phyloP scores from a whole-genome alignment of 768 basidiomycete species.

The Pholiota molesta region DNA sequence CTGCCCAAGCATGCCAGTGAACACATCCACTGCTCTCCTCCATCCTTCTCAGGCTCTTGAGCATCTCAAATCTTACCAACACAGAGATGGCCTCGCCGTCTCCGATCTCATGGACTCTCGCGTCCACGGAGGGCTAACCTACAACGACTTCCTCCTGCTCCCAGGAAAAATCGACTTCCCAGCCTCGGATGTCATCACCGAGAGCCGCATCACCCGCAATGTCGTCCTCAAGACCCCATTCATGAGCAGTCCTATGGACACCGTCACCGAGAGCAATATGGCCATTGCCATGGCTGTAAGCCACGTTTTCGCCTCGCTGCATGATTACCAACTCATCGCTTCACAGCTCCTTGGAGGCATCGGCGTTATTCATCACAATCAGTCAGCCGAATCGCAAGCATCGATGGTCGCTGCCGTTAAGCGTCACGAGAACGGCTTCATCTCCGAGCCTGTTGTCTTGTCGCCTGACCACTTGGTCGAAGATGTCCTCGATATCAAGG shows the following conservation, averaged over 20 bases:
- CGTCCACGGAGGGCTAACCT: slow-evolving; percentile 90
- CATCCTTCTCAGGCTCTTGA: slow-evolving; percentile 74
- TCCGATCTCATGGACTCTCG: slow-evolving; percentile 86
- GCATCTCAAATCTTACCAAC: slow-evolving; percentile 70
- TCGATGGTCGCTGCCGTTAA: slow-evolving; percentile 98
- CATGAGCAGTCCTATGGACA: slow-evolving; percentile 99
- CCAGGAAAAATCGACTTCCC: slow-evolving; percentile 97
- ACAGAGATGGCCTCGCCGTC: slow-evolving; percentile 82
- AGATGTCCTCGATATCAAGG: slow-evolving; percentile 93
- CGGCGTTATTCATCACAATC: slow-evolving; percentile 98
- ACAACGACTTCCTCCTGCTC: slow-evolving; percentile 94
- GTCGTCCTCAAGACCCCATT: slow-evolving; percentile 94
- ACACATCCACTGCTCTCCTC: slow-evolving; percentile 42
- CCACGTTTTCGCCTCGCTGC: slow-evolving; percentile 21
- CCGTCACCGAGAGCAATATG: slow-evolving; percentile 95
- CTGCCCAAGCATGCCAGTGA: slow-evolving; percentile 34
- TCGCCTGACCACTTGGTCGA: slow-evolving; percentile 77
- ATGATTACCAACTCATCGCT: slow-evolving; percentile 6
- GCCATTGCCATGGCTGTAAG: slow-evolving; percentile 90
- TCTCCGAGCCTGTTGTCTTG: slow-evolving; percentile 90
- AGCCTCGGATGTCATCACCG: slow-evolving; percentile 76
- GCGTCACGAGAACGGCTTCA: slow-evolving; percentile 98
- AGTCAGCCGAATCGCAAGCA: slow-evolving; percentile 81
- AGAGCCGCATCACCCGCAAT: slow-evolving; percentile 88
- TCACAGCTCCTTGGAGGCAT: slow-evolving; percentile 87